Percentiles rank a stretch among this genome's conserved stretches.
phyloP scores from a whole-genome alignment of 2,329 filamentous ascomycete species.

The Akanthomyces uredinophilus region DNA sequence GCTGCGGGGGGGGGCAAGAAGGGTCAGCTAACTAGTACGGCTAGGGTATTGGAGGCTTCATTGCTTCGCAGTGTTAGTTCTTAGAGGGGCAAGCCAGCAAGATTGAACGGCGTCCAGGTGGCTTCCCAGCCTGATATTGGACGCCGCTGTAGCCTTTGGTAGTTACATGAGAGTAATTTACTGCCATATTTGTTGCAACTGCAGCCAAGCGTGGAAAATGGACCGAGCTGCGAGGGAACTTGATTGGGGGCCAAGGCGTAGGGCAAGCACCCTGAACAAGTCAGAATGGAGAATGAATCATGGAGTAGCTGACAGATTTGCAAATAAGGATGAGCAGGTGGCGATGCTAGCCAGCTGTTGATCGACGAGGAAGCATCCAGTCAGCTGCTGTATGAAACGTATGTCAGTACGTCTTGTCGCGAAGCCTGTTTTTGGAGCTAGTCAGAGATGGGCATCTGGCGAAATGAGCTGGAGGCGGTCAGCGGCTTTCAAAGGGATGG shows the following conservation, averaged over 20 bases:
- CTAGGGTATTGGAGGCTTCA: background rate
- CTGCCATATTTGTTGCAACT: background rate
- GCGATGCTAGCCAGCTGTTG: background rate
- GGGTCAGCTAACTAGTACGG: background rate
- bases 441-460: background rate
- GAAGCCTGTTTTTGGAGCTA: background rate
- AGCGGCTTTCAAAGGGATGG: background rate
- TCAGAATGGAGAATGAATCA: background rate
- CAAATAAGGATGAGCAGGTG: background rate
- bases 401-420: background rate
- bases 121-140: background rate
- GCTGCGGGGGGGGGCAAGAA: background rate
- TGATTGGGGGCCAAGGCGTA: background rate
- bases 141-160: background rate
- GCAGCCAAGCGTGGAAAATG: slow-evolving; percentile 1
- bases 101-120: background rate
- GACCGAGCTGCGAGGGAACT: background rate
- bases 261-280: background rate
- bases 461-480: slow-evolving; percentile 1
- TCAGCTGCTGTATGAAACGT: slow-evolving; percentile 1
- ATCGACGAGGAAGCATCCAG: slow-evolving; percentile 5
- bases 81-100: background rate
- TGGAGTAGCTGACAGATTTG: too few relatives aligned
- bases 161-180: background rate
- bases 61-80: too few relatives aligned